phyloP scores from a whole-genome alignment of 2,329 filamentous ascomycete genomes.

The Ramularia endophylla region DNA sequence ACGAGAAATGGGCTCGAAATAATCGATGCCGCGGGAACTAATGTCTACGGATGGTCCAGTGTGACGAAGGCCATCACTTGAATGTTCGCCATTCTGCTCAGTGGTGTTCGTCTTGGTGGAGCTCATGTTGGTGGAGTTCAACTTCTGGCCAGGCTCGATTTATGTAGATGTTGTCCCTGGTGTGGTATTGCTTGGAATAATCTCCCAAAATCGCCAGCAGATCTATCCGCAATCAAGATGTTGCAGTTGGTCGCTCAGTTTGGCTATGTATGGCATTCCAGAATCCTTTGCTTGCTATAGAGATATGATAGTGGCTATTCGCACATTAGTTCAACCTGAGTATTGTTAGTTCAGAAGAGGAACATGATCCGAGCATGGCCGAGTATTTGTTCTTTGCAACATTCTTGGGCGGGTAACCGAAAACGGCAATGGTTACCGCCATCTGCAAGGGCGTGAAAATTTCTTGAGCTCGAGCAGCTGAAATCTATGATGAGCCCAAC shows the following conservation, averaged over 20 bases:
- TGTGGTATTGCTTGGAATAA: neutral
- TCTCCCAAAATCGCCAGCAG: neutral
- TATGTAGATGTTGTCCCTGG: constrained; percentile 4
- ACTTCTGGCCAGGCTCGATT: no score
- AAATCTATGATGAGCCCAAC: no score
- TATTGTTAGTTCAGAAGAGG: constrained; percentile 2
- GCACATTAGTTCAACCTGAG: no score
- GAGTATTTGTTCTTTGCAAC: no score
- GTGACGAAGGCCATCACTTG: neutral
- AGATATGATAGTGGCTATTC: no score
- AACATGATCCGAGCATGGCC: neutral
- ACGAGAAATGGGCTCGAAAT: constrained; percentile 11
- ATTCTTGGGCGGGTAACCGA: no score
- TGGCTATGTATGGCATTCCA: constrained; percentile 9
- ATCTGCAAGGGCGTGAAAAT: no score
- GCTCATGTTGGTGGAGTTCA: neutral
- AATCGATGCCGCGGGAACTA: constrained; percentile 10
- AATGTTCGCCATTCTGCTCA: no score
- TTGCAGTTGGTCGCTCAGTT: constrained; percentile 10
- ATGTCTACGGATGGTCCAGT: constrained; percentile 9
- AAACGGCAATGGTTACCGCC: no score
- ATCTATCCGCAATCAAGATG: constrained; percentile 14
- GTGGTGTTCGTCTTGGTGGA: neutral
- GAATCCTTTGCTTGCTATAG: neutral
- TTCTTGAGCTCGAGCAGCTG: no score